Base-by-base conservation (phyloP, 176 grass and related monocot genomes). In the Bothriochloa decipiens region DNA sequence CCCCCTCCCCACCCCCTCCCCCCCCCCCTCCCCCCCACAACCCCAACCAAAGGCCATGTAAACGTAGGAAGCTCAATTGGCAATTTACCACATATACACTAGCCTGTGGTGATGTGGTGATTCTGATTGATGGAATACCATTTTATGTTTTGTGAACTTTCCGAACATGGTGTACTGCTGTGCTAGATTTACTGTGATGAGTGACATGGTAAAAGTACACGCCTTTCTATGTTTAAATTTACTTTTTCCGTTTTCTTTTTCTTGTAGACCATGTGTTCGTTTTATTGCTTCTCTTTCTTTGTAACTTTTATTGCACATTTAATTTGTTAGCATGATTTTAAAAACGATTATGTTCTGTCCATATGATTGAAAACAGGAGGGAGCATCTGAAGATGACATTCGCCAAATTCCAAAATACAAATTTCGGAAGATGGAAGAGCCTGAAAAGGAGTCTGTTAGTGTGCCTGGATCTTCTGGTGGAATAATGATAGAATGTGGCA, bases 341-440 rank as follows among this genome's bases (percentile, higher is more conserved):
- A 6, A 42, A 16, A 41, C 42, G 7, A 8, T 20, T 43, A 53
- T 17, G 1, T 33, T 75, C 55, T 81, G 63, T 12, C 22, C 46
- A 81, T 81, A 2, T 43, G 8, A 46, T 28, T 75, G 49, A 86
- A 78, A 85, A 74, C 83, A 98, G 91, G 96, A 94, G 89, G 96
- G 96, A 39, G 96, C 96, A 42, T 90, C 93, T 82, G 96, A 99
- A 55, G 96, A 92, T 80, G 96, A 94, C 67, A 96, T 99, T 74
- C 49, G 81, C 35, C 87, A 90, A 64, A 94, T 99, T 65, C 93
- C 93, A 75, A 89, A 72, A 76, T 99, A 94, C 50, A 92, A 86
- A 87, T 99, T 93, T 89, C 62, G 40, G 3, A 84, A 87, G 64
- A 52, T 45, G 11, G 85, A 90, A 80, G 89, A 87, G 65, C 85